Evolutionary conservation across 148 eudicot species (phyloP).

Genomic region (Suaeda aralocaspica): DNA sequence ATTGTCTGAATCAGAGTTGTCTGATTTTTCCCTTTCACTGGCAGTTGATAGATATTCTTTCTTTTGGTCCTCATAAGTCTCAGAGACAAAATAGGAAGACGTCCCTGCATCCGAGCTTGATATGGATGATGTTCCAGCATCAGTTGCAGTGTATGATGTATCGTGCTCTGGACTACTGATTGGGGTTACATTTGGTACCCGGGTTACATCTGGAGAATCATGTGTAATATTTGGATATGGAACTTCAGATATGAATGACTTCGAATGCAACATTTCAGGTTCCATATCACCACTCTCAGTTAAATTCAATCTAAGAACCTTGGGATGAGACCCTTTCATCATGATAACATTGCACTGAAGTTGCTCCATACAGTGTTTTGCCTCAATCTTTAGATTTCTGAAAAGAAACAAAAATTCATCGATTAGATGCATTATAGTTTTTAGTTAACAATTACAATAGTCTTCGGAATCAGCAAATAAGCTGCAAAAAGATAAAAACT

Average conservation of each 20-base stretch:
- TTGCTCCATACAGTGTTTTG: slow-evolving; percentile 59
- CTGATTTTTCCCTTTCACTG: slow-evolving; percentile 22
- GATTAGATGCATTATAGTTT: background rate
- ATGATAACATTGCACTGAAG: slow-evolving; percentile 75
- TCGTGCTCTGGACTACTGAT: slow-evolving; percentile 60
- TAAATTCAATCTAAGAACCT: slow-evolving; percentile 71
- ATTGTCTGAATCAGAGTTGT: slow-evolving; percentile 49
- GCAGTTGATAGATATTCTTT: slow-evolving; percentile 27
- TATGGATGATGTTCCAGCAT: slow-evolving; percentile 49
- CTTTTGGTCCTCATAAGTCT: slow-evolving; percentile 43
- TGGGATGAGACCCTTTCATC: slow-evolving; percentile 59
- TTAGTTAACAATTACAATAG: background rate
- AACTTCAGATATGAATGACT: slow-evolving; percentile 17
- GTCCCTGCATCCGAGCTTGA: slow-evolving; percentile 46
- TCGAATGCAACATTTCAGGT: slow-evolving; percentile 27
- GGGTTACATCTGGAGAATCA: slow-evolving; percentile 27
- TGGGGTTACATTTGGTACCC: slow-evolving; percentile 79
- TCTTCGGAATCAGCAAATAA: background rate
- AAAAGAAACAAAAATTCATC: background rate
- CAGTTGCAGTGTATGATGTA: slow-evolving; percentile 45
- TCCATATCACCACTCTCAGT: slow-evolving; percentile 38
- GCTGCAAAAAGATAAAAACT: slow-evolving; percentile 3
- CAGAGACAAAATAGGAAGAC: slow-evolving; percentile 46
- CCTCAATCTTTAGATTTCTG: slow-evolving; percentile 63
- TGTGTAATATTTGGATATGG: slow-evolving; percentile 24